Evolutionary conservation across 148 eudicot genomes (phyloP).

Genomic region (Camellia granthamiana): DNA sequence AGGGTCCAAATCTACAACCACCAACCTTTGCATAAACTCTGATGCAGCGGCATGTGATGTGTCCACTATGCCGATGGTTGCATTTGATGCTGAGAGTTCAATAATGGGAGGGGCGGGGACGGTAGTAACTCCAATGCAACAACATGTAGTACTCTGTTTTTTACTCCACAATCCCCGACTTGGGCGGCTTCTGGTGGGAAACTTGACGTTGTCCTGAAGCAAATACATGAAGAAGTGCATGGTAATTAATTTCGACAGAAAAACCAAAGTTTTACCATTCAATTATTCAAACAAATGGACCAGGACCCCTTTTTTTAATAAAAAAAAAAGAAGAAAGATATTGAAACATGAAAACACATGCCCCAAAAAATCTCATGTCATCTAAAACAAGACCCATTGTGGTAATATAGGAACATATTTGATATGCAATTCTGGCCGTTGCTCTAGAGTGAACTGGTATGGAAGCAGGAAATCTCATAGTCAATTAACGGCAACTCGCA

Average conservation of each 20-base stretch:
- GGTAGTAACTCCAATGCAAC: slow-evolving; percentile 20
- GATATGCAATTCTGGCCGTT: too few species aligned
- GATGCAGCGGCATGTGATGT: slow-evolving; percentile 18
- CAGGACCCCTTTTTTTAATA: too few species aligned
- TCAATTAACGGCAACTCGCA: too few species aligned
- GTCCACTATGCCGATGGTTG: background rate
- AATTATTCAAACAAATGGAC: background rate
- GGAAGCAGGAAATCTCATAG: too few species aligned
- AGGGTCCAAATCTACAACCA: slow-evolving; percentile 70
- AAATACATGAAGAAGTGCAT: background rate
- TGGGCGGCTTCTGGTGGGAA: slow-evolving; percentile 24
- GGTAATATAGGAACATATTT: background rate
- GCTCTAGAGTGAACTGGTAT: too few species aligned
- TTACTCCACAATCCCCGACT: slow-evolving; percentile 11
- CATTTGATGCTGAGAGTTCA: slow-evolving; percentile 21
- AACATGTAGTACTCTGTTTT: slow-evolving; percentile 20
- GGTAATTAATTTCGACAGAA: background rate
- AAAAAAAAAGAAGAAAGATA: too few species aligned
- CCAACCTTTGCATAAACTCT: slow-evolving; percentile 26
- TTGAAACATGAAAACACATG: background rate
- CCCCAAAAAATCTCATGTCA: background rate
- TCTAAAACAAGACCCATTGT: background rate
- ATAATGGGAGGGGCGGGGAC: slow-evolving; percentile 20
- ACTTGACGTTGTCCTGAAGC: slow-evolving; percentile 30
- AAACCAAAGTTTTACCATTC: background rate